A percentile compares a stretch with the other conserved stretches of the same genome.
Evolutionary conservation across 1,284 basidiomycete species (phyloP).

Genomic region (Leccinum laetum): DNA sequence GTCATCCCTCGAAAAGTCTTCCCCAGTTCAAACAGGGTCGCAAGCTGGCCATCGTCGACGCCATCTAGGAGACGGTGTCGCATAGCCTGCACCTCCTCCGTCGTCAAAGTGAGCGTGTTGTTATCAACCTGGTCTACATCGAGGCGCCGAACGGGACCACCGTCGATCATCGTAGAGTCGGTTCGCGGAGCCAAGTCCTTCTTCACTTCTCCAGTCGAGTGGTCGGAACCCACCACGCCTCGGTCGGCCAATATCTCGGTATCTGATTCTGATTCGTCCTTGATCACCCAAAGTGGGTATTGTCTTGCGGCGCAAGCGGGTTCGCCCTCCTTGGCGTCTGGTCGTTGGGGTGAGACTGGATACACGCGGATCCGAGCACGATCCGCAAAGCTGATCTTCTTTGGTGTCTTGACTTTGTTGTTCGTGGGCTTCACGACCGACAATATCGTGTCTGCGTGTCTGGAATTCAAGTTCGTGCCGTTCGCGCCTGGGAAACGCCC

Average conservation of each 20-base stretch:
- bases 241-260: not conserved
- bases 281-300: not conserved
- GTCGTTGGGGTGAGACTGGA: constrained; percentile 16
- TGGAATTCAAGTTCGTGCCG: not conserved
- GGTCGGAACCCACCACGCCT: not conserved
- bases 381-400: constrained; percentile 31
- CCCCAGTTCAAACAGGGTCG: constrained; percentile 23
- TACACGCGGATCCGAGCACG: constrained; percentile 28
- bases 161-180: not conserved
- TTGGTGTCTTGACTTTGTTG: constrained; percentile 22
- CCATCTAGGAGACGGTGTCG: constrained; percentile 17
- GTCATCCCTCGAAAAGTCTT: constrained; percentile 21
- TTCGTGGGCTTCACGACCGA: constrained; percentile 11
- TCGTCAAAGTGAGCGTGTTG: constrained; percentile 18
- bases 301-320: not conserved
- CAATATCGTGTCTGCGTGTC: not conserved
- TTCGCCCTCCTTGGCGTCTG: not conserved
- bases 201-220: constrained; percentile 1
- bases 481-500: constrained; percentile 10
- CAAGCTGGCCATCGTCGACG: constrained; percentile 11
- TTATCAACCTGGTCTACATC: not conserved
- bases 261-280: not conserved
- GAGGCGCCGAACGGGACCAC: not conserved
- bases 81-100: constrained; percentile 17
- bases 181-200: not conserved